phyloP scores from a whole-genome alignment of 768 basidiomycete species.

The Hortiboletus flavorubellus region DNA sequence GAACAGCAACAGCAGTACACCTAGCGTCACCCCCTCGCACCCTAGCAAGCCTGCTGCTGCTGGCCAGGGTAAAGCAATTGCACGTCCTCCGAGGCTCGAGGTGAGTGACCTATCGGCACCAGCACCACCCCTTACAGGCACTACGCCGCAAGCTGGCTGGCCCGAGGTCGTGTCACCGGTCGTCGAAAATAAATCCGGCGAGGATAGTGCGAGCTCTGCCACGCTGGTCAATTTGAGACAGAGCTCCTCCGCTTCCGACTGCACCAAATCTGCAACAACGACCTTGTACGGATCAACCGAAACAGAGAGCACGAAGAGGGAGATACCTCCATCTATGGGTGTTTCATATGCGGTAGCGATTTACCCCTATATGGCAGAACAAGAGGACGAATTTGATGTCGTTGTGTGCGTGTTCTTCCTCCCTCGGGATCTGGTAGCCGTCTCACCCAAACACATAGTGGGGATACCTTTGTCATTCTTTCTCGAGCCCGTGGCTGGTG shows the following conservation, averaged over 20 bases:
- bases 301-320: slow-evolving; percentile 36
- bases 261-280: slow-evolving; percentile 16
- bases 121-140: slow-evolving; percentile 51
- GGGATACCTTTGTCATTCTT: slow-evolving; percentile 90
- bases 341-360: slow-evolving; percentile 96
- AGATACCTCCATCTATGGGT: slow-evolving; percentile 46
- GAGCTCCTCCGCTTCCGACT: slow-evolving; percentile 28
- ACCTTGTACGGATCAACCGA: slow-evolving; percentile 22
- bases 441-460: slow-evolving; percentile 42
- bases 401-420: slow-evolving; percentile 65
- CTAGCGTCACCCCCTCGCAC: slow-evolving; percentile 17
- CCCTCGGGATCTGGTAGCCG: neutral
- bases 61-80: slow-evolving; percentile 33
- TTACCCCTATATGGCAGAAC: slow-evolving; percentile 98
- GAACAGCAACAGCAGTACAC: slow-evolving; percentile 17
- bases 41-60: slow-evolving; percentile 25
- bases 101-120: slow-evolving; percentile 58
- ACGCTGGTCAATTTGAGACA: slow-evolving; percentile 33
- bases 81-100: slow-evolving; percentile 67
- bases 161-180: slow-evolving; percentile 68
- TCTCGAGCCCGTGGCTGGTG: slow-evolving; percentile 98
- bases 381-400: slow-evolving; percentile 98
- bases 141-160: slow-evolving; percentile 73
- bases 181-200: slow-evolving; percentile 45
- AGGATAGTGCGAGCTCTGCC: slow-evolving; percentile 33